phyloP scores from a whole-genome alignment of 768 basidiomycete genomes.

The Gymnopilus dilepis region DNA sequence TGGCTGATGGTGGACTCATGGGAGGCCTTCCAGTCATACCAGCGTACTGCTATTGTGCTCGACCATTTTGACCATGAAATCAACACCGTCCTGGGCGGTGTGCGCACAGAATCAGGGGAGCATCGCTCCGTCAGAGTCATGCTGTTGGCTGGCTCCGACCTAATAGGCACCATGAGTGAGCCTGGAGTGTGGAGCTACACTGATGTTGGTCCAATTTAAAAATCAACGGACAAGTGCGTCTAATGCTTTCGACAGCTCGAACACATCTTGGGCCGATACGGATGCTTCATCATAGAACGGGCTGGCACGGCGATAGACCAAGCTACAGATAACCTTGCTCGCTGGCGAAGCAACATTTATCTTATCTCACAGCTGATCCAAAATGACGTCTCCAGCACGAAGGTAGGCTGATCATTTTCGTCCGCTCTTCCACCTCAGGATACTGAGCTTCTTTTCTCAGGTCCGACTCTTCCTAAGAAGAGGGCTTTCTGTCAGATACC shows the following conservation, averaged over 20 bases:
- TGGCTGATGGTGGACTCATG: conserved; percentile 99
- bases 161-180: conserved; percentile 97
- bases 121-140: conserved; percentile 81
- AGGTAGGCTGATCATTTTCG: conserved; percentile 48
- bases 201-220: conserved; percentile 68
- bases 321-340: conserved; percentile 74
- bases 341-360: conserved; percentile 84
- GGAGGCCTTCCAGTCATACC: conserved; percentile 96
- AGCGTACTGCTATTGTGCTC: conserved; percentile 94
- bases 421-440: neutral
- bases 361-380: conserved; percentile 94
- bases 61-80: conserved; percentile 97
- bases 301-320: conserved; percentile 92
- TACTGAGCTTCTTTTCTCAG: conserved; percentile 28
- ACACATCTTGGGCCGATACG: conserved; percentile 94
- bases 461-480: conserved; percentile 77
- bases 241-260: conserved; percentile 65
- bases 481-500: conserved; percentile 85
- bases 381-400: conserved; percentile 96
- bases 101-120: conserved; percentile 74
- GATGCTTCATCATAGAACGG: conserved; percentile 93
- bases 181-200: conserved; percentile 96
- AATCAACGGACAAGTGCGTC: conserved; percentile 1
- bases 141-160: conserved; percentile 96
- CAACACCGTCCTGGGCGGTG: conserved; percentile 84